These are phyloP conservation scores for Elongisporangium anandrum DNA, from an alignment of 352 stramenopile genomes.

Conservation along the genomic window DNA sequence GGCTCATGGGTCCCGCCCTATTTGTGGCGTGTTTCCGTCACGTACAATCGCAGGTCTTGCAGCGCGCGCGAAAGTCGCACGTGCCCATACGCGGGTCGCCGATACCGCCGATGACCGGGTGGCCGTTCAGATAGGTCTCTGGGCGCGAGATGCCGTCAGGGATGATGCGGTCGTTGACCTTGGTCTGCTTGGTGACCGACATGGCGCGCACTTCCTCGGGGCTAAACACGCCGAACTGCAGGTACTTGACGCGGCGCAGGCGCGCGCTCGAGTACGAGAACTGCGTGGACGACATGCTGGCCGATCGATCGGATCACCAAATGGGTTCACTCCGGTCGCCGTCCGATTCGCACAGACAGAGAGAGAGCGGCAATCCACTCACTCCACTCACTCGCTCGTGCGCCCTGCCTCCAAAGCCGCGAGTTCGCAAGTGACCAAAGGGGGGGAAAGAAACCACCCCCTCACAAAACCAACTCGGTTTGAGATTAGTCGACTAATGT, in stretches of 20 bases:
- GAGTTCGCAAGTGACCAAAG: conserved; percentile 63
- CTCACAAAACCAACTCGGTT: neutral
- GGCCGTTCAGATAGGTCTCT: conserved; percentile 88
- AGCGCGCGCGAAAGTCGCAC: conserved; percentile 84
- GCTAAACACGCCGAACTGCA: conserved; percentile 98
- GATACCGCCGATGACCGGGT: conserved; percentile 97
- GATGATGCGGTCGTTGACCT: conserved; percentile 96
- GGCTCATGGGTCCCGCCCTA: no score
- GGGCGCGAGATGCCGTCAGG: conserved; percentile 93
- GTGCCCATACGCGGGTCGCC: conserved; percentile 98
- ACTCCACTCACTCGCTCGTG: conserved; percentile 15
- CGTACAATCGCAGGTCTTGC: conserved; percentile 91
- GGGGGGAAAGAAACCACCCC: neutral
- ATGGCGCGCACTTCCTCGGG: conserved; percentile 97
- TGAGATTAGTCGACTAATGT: neutral
- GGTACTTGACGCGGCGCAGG: conserved; percentile 94
- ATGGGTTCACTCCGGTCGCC: conserved; percentile 1
- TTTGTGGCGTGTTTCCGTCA: conserved; percentile 6
- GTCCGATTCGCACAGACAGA: conserved; percentile 3
- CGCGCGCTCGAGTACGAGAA: conserved; percentile 96
- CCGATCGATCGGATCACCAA: conserved; percentile 2
- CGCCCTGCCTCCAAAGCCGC: conserved; percentile 46
- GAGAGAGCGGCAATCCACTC: conserved; percentile 13
- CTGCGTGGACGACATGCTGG: conserved; percentile 73
- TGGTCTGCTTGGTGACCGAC: conserved; percentile 96